Evolutionary conservation across 2,329 filamentous ascomycete genomes (phyloP).

Genomic region (Aureobasidium namibiae): DNA sequence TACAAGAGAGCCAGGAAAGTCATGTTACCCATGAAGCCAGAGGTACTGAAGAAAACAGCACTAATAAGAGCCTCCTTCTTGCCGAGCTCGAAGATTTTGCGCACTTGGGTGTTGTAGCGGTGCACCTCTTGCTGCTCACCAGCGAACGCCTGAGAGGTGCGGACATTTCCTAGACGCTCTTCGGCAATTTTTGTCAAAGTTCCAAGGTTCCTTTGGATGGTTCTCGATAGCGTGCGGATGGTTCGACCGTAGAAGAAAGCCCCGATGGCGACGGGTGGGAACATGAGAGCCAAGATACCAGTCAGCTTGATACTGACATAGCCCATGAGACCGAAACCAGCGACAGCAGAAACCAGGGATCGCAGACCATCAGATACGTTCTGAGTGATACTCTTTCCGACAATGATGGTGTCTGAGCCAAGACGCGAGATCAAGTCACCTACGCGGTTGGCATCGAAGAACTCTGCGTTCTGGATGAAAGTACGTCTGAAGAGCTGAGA

Average conservation of each 20-base stretch:
- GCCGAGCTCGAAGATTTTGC: conserved; percentile 84
- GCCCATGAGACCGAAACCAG: conserved; percentile 89
- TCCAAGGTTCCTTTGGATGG: conserved; percentile 89
- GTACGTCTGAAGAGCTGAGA: conserved; percentile 86
- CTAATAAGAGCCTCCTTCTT: conserved; percentile 79
- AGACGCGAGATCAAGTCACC: conserved; percentile 93
- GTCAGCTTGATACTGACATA: conserved; percentile 90
- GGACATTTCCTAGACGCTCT: conserved; percentile 92
- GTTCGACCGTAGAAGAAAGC: conserved; percentile 87
- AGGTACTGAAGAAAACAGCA: conserved; percentile 80
- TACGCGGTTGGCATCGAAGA: conserved; percentile 95
- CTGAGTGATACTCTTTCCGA: conserved; percentile 96
- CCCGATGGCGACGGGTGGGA: conserved; percentile 81
- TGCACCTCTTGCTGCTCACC: conserved; percentile 84
- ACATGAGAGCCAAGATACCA: conserved; percentile 74
- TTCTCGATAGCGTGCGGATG: conserved; percentile 80
- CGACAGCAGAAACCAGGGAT: conserved; percentile 78
- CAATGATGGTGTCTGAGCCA: conserved; percentile 93
- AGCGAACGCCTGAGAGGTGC: conserved; percentile 92
- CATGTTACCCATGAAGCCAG: conserved; percentile 91
- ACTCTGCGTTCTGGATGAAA: conserved; percentile 95
- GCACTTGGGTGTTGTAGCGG: conserved; percentile 86
- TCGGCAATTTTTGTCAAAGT: conserved; percentile 94
- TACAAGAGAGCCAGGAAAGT: conserved; percentile 87
- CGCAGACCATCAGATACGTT: conserved; percentile 95